Evolutionary conservation across 169 alveolate genomes (phyloP).

Genomic region (Eimeria sp.): DNA sequence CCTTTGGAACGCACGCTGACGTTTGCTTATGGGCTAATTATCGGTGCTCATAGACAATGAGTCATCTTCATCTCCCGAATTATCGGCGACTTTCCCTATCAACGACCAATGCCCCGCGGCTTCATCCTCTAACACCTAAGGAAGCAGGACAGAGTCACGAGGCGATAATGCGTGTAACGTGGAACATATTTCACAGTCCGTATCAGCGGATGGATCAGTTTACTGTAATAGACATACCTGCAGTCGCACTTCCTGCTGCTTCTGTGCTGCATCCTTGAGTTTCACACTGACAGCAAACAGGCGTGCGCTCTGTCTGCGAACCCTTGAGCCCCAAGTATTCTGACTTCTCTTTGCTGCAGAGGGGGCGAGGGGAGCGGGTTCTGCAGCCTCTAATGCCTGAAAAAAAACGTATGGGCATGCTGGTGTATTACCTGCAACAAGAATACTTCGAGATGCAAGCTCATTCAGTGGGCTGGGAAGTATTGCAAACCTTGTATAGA

Average conservation of each 20-base stretch:
- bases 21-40: background rate
- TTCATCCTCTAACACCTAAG: slow-evolving; percentile 63
- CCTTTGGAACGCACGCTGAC: background rate
- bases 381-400: slow-evolving; percentile 72
- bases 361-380: slow-evolving; percentile 38
- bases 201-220: background rate
- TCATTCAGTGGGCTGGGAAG: background rate
- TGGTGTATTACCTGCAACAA: background rate
- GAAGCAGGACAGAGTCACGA: background rate
- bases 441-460: background rate
- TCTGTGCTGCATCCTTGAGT: slow-evolving; percentile 65
- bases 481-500: slow-evolving; percentile 42
- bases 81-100: slow-evolving; percentile 13
- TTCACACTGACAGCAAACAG: slow-evolving; percentile 52
- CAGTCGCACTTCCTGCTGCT: slow-evolving; percentile 40
- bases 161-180: background rate
- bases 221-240: background rate
- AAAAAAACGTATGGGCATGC: background rate
- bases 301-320: slow-evolving; percentile 45
- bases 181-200: background rate
- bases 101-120: slow-evolving; percentile 69
- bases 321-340: background rate
- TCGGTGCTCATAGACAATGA: background rate
- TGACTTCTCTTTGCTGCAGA: background rate
- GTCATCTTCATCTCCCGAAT: slow-evolving; percentile 35